Conservation (phyloP, 1,139 yeast species). For the Petasospora fabianii region DNA sequence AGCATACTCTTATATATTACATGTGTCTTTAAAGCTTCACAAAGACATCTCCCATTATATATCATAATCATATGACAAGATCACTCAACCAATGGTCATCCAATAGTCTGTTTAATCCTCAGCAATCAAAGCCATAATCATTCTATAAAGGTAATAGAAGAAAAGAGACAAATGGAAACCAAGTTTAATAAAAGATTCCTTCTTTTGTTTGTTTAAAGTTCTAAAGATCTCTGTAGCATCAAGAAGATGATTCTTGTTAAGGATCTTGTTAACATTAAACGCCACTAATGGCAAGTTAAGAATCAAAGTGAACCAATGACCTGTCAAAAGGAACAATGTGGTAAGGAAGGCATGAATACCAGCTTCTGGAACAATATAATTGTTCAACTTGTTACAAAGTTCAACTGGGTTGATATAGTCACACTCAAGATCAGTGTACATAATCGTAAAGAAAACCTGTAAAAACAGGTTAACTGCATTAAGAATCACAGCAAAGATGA, state of each 20-base stretch:
- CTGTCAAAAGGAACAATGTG: slow-evolving; percentile 71
- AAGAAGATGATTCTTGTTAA: slow-evolving; percentile 76
- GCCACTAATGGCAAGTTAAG: slow-evolving; percentile 85
- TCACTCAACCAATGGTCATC: no score
- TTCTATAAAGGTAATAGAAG: slow-evolving; percentile 92
- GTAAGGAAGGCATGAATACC: slow-evolving; percentile 75
- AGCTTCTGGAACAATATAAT: slow-evolving; percentile 89
- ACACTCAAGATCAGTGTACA: slow-evolving; percentile 91
- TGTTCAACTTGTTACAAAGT: slow-evolving; percentile 87
- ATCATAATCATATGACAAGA: no score
- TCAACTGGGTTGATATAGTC: slow-evolving; percentile 97
- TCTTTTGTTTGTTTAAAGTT: slow-evolving; percentile 89
- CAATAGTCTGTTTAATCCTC: slow-evolving; percentile 24
- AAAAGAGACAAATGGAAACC: slow-evolving; percentile 90
- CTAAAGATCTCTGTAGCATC: slow-evolving; percentile 99
- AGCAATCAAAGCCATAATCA: slow-evolving; percentile 89
- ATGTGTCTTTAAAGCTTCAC: no score
- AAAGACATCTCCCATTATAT: no score
- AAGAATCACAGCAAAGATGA: slow-evolving; percentile 77
- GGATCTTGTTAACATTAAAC: slow-evolving; percentile 67
- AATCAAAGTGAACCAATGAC: slow-evolving; percentile 90
- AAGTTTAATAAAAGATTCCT: slow-evolving; percentile 83
- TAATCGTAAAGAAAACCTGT: slow-evolving; percentile 89
- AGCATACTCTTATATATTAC: no score
- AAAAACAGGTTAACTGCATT: slow-evolving; percentile 86